Percentiles rank a stretch among this genome's conserved stretches.
phyloP scores from a whole-genome alignment of 2,329 filamentous ascomycete genomes.

The Nigrograna mackinnonii region DNA sequence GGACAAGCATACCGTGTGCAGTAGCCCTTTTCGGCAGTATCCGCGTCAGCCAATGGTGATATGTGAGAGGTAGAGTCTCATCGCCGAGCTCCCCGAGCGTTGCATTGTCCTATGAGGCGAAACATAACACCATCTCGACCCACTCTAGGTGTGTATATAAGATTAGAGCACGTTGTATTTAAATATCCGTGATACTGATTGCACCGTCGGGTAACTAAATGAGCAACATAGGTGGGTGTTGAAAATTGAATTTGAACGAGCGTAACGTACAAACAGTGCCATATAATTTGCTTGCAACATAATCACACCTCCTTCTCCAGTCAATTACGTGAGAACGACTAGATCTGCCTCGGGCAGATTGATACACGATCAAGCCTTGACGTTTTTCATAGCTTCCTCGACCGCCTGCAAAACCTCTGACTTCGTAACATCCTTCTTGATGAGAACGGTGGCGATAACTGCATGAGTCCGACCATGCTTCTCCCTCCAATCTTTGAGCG shows the following conservation, averaged over 20 bases:
- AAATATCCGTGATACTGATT: no score
- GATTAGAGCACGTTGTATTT: no score
- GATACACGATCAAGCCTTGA: conserved; percentile 1
- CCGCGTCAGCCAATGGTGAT: no score
- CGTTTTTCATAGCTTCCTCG: not conserved
- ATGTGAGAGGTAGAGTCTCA: no score
- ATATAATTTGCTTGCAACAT: not conserved
- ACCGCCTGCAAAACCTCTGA: conserved; percentile 1
- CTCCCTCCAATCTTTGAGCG: conserved; percentile 3
- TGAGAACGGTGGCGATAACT: not conserved
- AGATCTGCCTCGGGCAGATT: not conserved
- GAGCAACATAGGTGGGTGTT: not conserved
- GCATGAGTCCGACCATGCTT: conserved; percentile 5
- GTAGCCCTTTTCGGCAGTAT: no score
- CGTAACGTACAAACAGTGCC: no score
- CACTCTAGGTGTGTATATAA: no score
- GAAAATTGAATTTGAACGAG: not conserved
- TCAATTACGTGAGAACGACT: not conserved
- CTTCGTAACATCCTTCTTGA: conserved; percentile 4
- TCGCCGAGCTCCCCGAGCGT: no score
- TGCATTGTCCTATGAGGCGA: no score
- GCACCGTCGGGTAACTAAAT: not conserved
- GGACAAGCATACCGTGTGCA: no score
- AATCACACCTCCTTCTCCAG: not conserved
- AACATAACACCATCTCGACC: no score